phyloP scores from a whole-genome alignment of 352 stramenopile genomes.

The Phytophthora crassamura region DNA sequence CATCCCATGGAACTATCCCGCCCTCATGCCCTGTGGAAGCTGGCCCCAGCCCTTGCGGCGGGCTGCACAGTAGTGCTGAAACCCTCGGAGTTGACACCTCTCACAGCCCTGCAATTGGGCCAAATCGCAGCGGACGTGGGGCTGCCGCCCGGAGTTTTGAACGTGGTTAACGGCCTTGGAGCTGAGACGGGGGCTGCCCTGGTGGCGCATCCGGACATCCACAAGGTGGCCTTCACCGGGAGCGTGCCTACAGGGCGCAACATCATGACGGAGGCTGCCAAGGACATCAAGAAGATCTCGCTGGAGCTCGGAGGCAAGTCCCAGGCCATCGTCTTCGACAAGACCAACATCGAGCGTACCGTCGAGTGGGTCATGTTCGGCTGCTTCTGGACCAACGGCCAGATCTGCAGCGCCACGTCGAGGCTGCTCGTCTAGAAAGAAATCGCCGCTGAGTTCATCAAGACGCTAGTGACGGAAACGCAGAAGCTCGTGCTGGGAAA shows the following conservation, averaged over 20 bases:
- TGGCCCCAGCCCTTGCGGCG: constrained; percentile 89
- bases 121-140: constrained; percentile 68
- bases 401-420: constrained; percentile 82
- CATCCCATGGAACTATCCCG: constrained; percentile 53
- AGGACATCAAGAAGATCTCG: constrained; percentile 41
- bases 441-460: constrained; percentile 72
- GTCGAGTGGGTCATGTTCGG: constrained; percentile 80
- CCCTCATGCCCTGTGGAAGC: constrained; percentile 74
- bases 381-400: constrained; percentile 67
- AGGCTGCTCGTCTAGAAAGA: constrained; percentile 79
- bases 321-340: constrained; percentile 87
- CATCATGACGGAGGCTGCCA: constrained; percentile 28
- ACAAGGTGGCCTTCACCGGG: constrained; percentile 43
- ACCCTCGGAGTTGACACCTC: constrained; percentile 91
- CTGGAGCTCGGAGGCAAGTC: constrained; percentile 85
- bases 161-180: constrained; percentile 73
- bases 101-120: constrained; percentile 83
- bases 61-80: constrained; percentile 89
- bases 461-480: constrained; percentile 51
- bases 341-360: constrained; percentile 65
- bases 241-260: constrained; percentile 26
- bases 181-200: constrained; percentile 68
- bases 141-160: constrained; percentile 65
- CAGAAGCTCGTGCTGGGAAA: constrained; percentile 70
- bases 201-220: constrained; percentile 52